phyloP scores from a whole-genome alignment of 139 green algal species.

The Coelastrella sp. region DNA sequence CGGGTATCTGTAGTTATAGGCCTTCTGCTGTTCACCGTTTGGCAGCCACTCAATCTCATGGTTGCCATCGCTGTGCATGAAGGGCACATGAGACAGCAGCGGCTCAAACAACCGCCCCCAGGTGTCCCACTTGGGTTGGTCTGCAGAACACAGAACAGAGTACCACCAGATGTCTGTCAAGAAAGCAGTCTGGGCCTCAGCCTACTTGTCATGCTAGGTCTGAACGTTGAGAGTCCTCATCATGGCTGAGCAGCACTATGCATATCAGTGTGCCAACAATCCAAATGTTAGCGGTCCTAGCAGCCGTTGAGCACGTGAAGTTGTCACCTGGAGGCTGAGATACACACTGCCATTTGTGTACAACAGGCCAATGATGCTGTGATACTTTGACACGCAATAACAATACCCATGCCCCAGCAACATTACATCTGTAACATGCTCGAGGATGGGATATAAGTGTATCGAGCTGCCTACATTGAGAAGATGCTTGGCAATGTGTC shows the following conservation, averaged over 20 bases:
- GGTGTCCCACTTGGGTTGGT: constrained; percentile 85
- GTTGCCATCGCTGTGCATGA: constrained; percentile 80
- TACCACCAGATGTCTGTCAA: neutral
- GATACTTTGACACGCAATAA: neutral
- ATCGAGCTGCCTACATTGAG: too few species aligned
- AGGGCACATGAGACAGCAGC: constrained; percentile 61
- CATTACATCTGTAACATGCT: too few species aligned
- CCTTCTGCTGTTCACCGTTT: constrained; percentile 41
- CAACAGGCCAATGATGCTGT: neutral
- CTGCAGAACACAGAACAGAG: neutral
- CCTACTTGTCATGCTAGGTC: too few species aligned
- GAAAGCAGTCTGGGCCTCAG: too few species aligned
- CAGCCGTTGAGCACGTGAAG: too few species aligned
- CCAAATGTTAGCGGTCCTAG: neutral
- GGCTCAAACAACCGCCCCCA: constrained; percentile 74
- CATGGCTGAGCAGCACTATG: too few species aligned
- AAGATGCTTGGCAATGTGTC: too few species aligned
- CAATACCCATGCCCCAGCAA: neutral
- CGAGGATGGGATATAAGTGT: too few species aligned
- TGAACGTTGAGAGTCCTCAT: too few species aligned
- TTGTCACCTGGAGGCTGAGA: too few species aligned
- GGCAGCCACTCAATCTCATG: constrained; percentile 60
- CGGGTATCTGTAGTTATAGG: constrained; percentile 47
- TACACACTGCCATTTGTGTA: neutral
- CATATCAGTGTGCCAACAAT: neutral